phyloP scores from a whole-genome alignment of 768 basidiomycete genomes.

The Mycena galericulata region DNA sequence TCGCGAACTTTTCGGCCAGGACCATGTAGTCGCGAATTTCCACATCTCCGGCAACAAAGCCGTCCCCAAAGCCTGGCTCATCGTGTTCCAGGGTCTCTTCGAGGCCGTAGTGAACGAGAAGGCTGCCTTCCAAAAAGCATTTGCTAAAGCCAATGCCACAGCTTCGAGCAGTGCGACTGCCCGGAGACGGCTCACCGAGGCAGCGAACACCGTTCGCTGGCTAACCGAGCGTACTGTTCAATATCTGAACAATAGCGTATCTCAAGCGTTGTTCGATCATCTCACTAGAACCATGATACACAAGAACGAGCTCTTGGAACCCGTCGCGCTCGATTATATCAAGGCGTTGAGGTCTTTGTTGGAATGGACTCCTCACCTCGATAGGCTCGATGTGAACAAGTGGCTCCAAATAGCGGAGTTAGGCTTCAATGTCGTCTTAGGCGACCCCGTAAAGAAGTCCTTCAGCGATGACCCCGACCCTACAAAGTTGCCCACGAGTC shows the following conservation, averaged over 20 bases:
- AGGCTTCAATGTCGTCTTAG: conserved; percentile 83
- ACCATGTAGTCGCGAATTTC: conserved; percentile 59
- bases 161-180: conserved; percentile 56
- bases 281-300: conserved; percentile 70
- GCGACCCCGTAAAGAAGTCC: conserved; percentile 57
- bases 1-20: conserved; percentile 62
- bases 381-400: conserved; percentile 69
- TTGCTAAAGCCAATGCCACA: conserved; percentile 47
- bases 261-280: conserved; percentile 72
- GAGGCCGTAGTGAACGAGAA: conserved; percentile 73
- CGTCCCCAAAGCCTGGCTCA: conserved; percentile 64
- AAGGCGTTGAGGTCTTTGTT: conserved; percentile 80
- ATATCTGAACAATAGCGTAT: conserved; percentile 65
- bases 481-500: conserved; percentile 26
- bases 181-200: conserved; percentile 71
- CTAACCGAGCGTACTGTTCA: conserved; percentile 73
- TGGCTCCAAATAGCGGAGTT: conserved; percentile 81
- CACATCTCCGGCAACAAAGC: conserved; percentile 50
- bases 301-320: conserved; percentile 64
- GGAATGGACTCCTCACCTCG: conserved; percentile 79
- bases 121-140: conserved; percentile 55
- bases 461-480: conserved; percentile 49
- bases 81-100: conserved; percentile 82
- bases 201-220: conserved; percentile 77
- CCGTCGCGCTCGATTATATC: conserved; percentile 83